phyloP scores from a whole-genome alignment of 1,284 basidiomycete species.

The Earliella scabrosa region DNA sequence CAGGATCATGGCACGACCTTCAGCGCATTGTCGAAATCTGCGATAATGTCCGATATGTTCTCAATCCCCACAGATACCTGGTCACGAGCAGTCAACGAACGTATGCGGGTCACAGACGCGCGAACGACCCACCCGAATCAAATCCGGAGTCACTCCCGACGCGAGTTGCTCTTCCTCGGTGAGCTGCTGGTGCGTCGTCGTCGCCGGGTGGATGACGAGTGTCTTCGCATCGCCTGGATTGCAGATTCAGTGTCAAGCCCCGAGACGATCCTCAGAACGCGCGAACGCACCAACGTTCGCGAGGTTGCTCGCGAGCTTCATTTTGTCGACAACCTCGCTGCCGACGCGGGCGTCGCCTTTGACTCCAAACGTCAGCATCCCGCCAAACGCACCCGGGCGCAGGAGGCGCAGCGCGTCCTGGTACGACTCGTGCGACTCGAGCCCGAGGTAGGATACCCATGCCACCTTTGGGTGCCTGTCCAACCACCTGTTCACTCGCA shows the following conservation, averaged over 20 bases:
- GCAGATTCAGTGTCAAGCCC: no score
- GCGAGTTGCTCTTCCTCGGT: slow-evolving; percentile 67
- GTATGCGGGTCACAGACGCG: background rate
- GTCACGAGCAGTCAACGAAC: background rate
- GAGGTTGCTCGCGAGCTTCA: slow-evolving; percentile 78
- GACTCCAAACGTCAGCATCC: slow-evolving; percentile 83
- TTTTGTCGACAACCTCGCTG: slow-evolving; percentile 71
- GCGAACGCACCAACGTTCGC: slow-evolving; percentile 67
- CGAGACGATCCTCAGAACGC: background rate
- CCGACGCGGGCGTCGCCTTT: slow-evolving; percentile 67
- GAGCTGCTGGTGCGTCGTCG: slow-evolving; percentile 86
- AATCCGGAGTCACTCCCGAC: slow-evolving; percentile 80
- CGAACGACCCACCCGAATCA: slow-evolving; percentile 70
- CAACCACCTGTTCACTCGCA: slow-evolving; percentile 51
- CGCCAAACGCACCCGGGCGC: slow-evolving; percentile 65
- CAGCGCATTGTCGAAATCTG: slow-evolving; percentile 78
- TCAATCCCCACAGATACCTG: slow-evolving; percentile 82
- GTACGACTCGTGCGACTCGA: slow-evolving; percentile 68
- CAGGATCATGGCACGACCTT: slow-evolving; percentile 32
- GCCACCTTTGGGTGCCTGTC: slow-evolving; percentile 70
- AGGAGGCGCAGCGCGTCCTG: slow-evolving; percentile 62
- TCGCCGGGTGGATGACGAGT: slow-evolving; percentile 83
- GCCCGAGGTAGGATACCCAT: slow-evolving; percentile 87
- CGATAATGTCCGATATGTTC: slow-evolving; percentile 84
- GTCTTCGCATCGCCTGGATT: slow-evolving; percentile 74